Conservation (phyloP, 148 eudicot genomes). For the Rhododendron molle region DNA sequence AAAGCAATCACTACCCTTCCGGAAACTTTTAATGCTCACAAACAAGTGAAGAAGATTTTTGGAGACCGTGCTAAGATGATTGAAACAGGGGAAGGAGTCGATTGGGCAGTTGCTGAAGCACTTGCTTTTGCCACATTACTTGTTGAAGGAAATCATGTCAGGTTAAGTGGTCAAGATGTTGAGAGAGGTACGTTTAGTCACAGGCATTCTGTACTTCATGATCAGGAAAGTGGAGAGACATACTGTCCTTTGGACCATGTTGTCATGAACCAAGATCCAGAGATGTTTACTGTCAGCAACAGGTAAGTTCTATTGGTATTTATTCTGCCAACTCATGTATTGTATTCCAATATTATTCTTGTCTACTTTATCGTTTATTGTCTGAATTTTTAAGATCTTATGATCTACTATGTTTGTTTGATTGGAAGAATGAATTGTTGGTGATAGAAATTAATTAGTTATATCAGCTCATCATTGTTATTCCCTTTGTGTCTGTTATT, state of each 20-base stretch:
- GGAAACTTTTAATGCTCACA: slow-evolving; percentile 74
- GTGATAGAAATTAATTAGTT: not conserved
- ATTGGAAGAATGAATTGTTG: not conserved
- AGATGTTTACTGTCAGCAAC: slow-evolving; percentile 96
- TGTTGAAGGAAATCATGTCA: slow-evolving; percentile 85
- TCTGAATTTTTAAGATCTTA: not conserved
- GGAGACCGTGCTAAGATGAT: slow-evolving; percentile 84
- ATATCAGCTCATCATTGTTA: not conserved
- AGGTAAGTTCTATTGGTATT: slow-evolving; percentile 38
- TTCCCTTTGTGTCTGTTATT: not conserved
- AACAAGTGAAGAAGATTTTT: slow-evolving; percentile 79
- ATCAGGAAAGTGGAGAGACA: slow-evolving; percentile 79
- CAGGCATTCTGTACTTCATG: slow-evolving; percentile 82
- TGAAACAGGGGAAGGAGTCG: slow-evolving; percentile 87
- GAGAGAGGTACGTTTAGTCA: slow-evolving; percentile 99
- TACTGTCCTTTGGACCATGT: slow-evolving; percentile 88
- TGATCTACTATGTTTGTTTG: slow-evolving; percentile 1
- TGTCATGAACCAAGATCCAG: slow-evolving; percentile 67
- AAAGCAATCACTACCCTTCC: slow-evolving; percentile 83
- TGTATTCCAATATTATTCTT: not conserved
- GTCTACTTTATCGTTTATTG: not conserved
- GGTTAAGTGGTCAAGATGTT: slow-evolving; percentile 95
- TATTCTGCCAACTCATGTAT: not conserved
- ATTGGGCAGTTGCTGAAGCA: slow-evolving; percentile 97
- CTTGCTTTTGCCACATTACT: slow-evolving; percentile 90